Percentiles rank a stretch among this genome's conserved stretches.
phyloP scores from a whole-genome alignment of 164 flowering plant species.

The Magnolia officinalis region DNA sequence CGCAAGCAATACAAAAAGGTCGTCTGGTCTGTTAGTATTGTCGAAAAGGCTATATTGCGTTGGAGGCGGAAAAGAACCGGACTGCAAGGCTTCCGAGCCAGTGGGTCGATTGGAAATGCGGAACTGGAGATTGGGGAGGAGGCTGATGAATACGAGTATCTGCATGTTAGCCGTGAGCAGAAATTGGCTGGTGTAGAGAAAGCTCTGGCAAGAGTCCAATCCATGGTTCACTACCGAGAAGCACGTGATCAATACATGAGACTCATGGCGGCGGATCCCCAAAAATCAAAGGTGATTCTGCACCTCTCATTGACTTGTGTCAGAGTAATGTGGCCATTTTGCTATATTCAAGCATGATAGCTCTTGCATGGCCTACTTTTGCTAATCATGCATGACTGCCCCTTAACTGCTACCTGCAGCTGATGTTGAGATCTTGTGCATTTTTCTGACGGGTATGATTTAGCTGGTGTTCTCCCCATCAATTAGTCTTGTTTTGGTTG shows the following conservation, averaged over 20 bases:
- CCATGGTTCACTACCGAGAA: conserved; percentile 77
- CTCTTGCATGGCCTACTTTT: background rate
- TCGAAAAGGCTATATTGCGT: conserved; percentile 83
- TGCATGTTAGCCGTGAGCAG: conserved; percentile 61
- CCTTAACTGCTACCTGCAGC: too few relatives aligned
- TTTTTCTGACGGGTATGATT: too few relatives aligned
- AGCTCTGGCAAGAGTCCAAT: conserved; percentile 74
- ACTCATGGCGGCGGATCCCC: conserved; percentile 36
- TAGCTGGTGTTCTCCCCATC: too few relatives aligned
- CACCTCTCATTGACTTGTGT: background rate
- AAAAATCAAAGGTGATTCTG: conserved; percentile 34
- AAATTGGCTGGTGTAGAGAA: conserved; percentile 54
- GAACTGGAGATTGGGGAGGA: conserved; percentile 24
- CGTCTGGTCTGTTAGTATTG: conserved; percentile 77
- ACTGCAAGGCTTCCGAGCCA: conserved; percentile 61
- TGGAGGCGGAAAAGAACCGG: conserved; percentile 84
- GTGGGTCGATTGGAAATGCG: conserved; percentile 16
- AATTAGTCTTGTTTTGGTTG: too few relatives aligned
- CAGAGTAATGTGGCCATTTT: too few relatives aligned
- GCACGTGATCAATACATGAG: conserved; percentile 87
- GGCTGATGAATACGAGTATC: conserved; percentile 73
- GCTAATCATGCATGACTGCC: background rate
- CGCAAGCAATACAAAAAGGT: conserved; percentile 63
- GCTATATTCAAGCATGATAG: background rate
- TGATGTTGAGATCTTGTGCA: background rate